Evolutionary conservation across 2,329 filamentous ascomycete genomes (phyloP).

Genomic region (Colletotrichum sp.): DNA sequence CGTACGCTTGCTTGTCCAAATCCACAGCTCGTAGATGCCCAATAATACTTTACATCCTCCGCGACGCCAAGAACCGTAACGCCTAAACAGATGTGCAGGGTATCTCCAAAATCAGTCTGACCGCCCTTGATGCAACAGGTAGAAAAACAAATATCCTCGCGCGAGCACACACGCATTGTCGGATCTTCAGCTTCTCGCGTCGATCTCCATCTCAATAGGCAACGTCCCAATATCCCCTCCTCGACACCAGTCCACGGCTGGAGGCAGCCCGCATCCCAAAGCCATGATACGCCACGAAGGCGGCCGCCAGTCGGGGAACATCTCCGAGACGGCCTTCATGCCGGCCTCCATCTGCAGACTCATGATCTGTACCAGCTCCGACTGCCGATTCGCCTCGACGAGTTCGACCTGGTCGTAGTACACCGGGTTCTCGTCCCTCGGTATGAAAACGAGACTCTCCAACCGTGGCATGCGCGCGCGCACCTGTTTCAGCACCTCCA

Average conservation of each 20-base stretch:
- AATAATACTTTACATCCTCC: not conserved
- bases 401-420: conserved; percentile 32
- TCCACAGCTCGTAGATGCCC: not conserved
- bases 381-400: conserved; percentile 25
- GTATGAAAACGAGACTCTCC: conserved; percentile 49
- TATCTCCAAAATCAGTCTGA: not conserved
- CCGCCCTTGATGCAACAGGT: not conserved
- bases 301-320: conserved; percentile 35
- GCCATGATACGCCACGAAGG: conserved; percentile 44
- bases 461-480: conserved; percentile 42
- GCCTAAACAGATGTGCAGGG: not conserved
- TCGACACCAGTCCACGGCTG: not conserved
- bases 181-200: not conserved
- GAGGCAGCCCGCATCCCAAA: conserved; percentile 8
- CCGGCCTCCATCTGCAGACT: conserved; percentile 39
- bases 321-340: conserved; percentile 34
- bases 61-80: not conserved
- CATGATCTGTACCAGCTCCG: conserved; percentile 38
- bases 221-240: not conserved
- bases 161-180: not conserved
- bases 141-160: not conserved
- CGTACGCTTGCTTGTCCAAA: not conserved
- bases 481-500: conserved; percentile 44
- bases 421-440: conserved; percentile 39
- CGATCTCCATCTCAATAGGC: not conserved